Evolutionary conservation across 345 rosid genomes (phyloP), one percentile per base, ranked within the genome.

Genomic region (Aegle marmelos): DNA sequence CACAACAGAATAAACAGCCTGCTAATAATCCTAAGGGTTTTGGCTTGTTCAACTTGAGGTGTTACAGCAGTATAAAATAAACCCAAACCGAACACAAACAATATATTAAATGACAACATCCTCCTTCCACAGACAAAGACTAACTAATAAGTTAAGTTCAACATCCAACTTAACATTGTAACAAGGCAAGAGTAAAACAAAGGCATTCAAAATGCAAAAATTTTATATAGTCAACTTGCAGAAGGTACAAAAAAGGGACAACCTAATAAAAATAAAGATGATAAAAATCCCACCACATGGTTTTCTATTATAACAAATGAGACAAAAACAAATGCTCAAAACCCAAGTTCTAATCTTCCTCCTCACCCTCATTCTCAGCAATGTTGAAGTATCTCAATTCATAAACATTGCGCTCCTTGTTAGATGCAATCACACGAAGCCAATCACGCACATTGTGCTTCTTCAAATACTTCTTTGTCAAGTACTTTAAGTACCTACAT

Each of bases 371-470:
- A 64, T 94, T 93, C 85, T 94, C 98, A 3, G 97, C 98, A 79
- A 94, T 94, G 88, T 94, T 91, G 84, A 94, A 94, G 93, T 94
- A 94, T 86, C 98, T 87, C 75, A 94, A 83, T 81, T 94, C 98
- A 57, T 94, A 94, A 66, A 93, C 86, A 30, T 86, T 87, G 62
- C 95, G 91, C 71, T 94, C 98, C 86, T 94, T 90, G 92, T 93
- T 91, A 2, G 97, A 87, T 4, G 98, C 89, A 73, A 94, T 91
- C 73, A 91, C 98, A 0, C 98, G 89, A 54, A 94, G 98, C 98
- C 98, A 94, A 76, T 94, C 98, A 64, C 98, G 77, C 39, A 94
- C 98, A 36, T 93, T 94, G 83, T 94, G 98, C 80, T 94, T 94
- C 92, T 94, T 94, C 83, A 94, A 69, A 83, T 91, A 93, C 83